A percentile compares a stretch with the other conserved stretches of the same genome.
Conservation (phyloP, 768 basidiomycete species). For the Gautieria morchelliformis region DNA sequence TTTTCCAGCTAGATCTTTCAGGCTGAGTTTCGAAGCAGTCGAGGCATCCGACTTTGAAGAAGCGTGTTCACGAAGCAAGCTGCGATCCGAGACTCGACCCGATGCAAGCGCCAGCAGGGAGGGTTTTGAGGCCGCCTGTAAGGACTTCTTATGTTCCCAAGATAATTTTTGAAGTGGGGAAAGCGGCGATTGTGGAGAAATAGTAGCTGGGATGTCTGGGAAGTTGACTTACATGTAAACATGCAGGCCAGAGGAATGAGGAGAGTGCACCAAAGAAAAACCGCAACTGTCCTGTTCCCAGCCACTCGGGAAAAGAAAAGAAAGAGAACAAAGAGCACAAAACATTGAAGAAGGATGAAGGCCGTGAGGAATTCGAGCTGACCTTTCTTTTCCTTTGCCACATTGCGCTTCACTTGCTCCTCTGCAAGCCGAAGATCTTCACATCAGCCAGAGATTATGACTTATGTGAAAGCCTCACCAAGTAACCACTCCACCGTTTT, state of each 20-base stretch:
- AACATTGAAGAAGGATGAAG: slow-evolving; percentile 19
- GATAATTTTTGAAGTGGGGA: slow-evolving; percentile 32
- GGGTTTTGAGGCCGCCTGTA: slow-evolving; percentile 8
- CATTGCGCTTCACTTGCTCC: slow-evolving; percentile 53
- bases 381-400: slow-evolving; percentile 78
- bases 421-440: slow-evolving; percentile 31
- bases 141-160: slow-evolving; percentile 33
- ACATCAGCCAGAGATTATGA: not conserved
- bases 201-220: slow-evolving; percentile 27
- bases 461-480: slow-evolving; percentile 36
- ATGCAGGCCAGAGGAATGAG: not conserved
- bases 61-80: not conserved
- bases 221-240: slow-evolving; percentile 18
- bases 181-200: slow-evolving; percentile 26
- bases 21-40: not conserved
- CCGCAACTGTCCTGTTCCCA: not conserved
- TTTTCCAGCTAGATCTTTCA: not conserved
- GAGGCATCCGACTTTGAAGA: not conserved
- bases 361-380: slow-evolving; percentile 32
- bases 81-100: slow-evolving; percentile 15
- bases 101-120: slow-evolving; percentile 15
- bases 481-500: slow-evolving; percentile 65
- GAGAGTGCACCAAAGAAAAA: not conserved
- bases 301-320: slow-evolving; percentile 6
- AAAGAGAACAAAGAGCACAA: slow-evolving; percentile 14